Evolutionary conservation across 1,139 yeast genomes (phyloP).

Genomic region (Pneumocystis jirovecii): DNA sequence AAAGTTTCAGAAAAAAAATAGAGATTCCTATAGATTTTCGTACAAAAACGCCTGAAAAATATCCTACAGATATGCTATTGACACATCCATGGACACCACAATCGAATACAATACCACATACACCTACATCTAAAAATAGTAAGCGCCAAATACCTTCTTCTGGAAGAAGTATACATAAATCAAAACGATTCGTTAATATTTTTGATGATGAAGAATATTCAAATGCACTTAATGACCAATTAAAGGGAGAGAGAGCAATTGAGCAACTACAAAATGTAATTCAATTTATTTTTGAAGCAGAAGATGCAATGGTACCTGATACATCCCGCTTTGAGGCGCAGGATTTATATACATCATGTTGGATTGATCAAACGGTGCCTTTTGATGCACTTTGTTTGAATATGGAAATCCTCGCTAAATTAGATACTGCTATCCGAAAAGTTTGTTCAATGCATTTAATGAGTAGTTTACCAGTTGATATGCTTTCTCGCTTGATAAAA

Average conservation of each 20-base stretch:
- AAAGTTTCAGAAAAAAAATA: not conserved
- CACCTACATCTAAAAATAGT: not conserved
- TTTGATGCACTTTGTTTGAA: not conserved
- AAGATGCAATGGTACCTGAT: not conserved
- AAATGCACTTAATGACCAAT: not conserved
- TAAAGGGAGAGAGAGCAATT: not conserved
- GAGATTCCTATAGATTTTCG: not conserved
- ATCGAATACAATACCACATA: not conserved
- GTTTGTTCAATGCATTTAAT: not conserved
- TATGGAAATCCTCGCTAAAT: not conserved
- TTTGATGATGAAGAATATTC: not conserved
- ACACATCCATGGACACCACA: not conserved
- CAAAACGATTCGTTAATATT: not conserved
- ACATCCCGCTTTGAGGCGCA: not conserved
- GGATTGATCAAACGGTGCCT: not conserved
- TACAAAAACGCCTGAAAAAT: not conserved
- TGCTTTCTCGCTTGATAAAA: not conserved
- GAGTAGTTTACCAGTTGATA: not conserved
- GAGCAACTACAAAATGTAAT: not conserved
- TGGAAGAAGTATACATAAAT: not conserved
- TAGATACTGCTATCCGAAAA: not conserved
- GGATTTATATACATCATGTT: not conserved
- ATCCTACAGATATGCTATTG: not conserved
- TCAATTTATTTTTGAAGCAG: slow-evolving; percentile 1
- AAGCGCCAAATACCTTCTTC: not conserved